Percentiles rank a stretch among this genome's conserved stretches.
Evolutionary conservation across 2,329 filamentous ascomycete genomes (phyloP).

Genomic region (Fonsecaea erecta): DNA sequence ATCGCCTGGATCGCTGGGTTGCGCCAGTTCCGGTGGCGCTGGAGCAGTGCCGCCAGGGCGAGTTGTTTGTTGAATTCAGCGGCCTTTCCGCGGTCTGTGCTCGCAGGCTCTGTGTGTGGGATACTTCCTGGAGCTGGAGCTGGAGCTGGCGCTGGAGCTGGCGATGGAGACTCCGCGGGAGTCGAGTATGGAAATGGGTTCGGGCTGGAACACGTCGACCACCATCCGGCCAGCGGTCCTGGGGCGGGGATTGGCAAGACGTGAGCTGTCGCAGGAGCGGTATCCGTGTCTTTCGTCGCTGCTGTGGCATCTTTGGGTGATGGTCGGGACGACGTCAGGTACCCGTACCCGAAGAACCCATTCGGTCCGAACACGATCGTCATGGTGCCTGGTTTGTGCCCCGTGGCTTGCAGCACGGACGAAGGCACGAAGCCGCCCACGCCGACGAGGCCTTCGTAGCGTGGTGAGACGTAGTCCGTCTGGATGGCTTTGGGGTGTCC

Average conservation of each 20-base stretch:
- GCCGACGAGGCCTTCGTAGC: constrained; percentile 51
- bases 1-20: constrained; percentile 52
- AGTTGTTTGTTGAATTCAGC: constrained; percentile 21
- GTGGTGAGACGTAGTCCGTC: constrained; percentile 39
- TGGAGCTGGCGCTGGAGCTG: not conserved
- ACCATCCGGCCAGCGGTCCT: constrained; percentile 49
- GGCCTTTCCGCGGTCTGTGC: constrained; percentile 16
- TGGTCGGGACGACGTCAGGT: constrained; percentile 34
- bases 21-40: constrained; percentile 52
- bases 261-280: not conserved
- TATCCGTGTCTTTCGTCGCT: constrained; percentile 35
- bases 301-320: constrained; percentile 25
- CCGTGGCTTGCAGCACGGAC: constrained; percentile 41
- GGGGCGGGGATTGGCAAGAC: constrained; percentile 38
- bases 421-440: constrained; percentile 53
- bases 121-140: not conserved
- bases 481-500: not conserved
- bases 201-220: constrained; percentile 46
- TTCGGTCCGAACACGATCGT: constrained; percentile 53
- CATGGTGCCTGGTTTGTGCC: constrained; percentile 44
- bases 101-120: no score
- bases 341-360: constrained; percentile 58
- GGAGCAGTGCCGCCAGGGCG: constrained; percentile 39
- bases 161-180: not conserved
- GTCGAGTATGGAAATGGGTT: constrained; percentile 18